Percentiles rank a stretch among this genome's conserved stretches.
Evolutionary conservation across 2,329 filamentous ascomycete genomes (phyloP).

Genomic region (Tolypocladium inflatum): DNA sequence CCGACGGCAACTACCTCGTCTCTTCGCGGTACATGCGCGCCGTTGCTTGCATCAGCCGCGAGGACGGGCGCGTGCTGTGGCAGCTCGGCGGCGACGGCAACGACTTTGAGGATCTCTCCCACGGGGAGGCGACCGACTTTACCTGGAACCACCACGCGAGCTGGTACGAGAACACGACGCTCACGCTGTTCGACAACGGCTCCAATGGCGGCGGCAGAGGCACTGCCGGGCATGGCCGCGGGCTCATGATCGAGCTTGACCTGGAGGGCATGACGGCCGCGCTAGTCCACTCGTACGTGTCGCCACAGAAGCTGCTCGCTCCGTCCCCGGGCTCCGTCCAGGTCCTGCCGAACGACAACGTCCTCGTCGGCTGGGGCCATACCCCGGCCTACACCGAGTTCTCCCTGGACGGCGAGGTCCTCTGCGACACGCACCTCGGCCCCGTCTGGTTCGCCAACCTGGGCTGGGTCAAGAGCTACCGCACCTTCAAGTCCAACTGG

Average conservation of each 20-base stretch:
- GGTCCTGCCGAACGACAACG: conserved; percentile 38
- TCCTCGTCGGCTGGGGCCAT: conserved; percentile 48
- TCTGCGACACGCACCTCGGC: conserved; percentile 43
- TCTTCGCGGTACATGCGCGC: conserved; percentile 39
- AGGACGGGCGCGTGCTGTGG: conserved; percentile 40
- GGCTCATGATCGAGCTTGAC: conserved; percentile 16
- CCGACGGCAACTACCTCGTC: conserved; percentile 42
- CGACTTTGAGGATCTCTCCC: conserved; percentile 21
- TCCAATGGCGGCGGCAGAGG: conserved; percentile 4
- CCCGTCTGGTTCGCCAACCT: conserved; percentile 21
- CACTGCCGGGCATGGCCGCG: conserved; percentile 9
- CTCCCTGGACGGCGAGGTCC: conserved; percentile 32
- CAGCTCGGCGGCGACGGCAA: conserved; percentile 39
- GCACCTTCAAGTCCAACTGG: conserved; percentile 45
- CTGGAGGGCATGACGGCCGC: conserved; percentile 10
- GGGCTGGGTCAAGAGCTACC: conserved; percentile 39
- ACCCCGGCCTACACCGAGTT: conserved; percentile 38
- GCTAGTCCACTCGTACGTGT: conserved; percentile 21
- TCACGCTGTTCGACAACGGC: conserved; percentile 30
- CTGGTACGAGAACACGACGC: conserved; percentile 39
- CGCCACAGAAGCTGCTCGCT: conserved; percentile 30
- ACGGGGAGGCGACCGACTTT: conserved; percentile 25
- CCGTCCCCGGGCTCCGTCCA: conserved; percentile 34
- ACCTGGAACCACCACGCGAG: conserved; percentile 43
- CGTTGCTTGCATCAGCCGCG: conserved; percentile 35